Percentiles rank a stretch among this genome's conserved stretches.
Conservation (phyloP, 2,329 filamentous ascomycete species). For the Fusarium pseudoanthophilum region DNA sequence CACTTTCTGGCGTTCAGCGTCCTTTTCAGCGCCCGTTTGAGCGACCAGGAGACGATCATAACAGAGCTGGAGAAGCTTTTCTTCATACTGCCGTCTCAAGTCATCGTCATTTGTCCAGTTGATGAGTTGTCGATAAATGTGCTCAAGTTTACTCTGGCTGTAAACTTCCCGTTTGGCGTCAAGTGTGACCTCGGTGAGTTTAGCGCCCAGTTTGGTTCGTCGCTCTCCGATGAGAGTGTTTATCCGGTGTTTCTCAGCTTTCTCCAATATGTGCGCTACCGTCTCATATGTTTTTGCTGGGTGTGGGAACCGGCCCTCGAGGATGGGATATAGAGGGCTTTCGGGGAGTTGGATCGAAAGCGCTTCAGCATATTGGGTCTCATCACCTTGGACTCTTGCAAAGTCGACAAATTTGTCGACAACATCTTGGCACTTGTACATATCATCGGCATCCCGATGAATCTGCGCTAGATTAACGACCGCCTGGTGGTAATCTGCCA, state of each 20-base stretch:
- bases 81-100: conserved; percentile 83
- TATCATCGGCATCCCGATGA: conserved; percentile 73
- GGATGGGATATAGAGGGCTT: conserved; percentile 80
- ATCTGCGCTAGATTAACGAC: conserved; percentile 79
- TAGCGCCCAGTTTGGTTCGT: conserved; percentile 86
- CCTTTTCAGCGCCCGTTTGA: conserved; percentile 72
- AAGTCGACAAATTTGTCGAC: conserved; percentile 84
- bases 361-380: conserved; percentile 78
- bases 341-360: conserved; percentile 81
- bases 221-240: conserved; percentile 91
- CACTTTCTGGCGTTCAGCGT: conserved; percentile 76
- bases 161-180: conserved; percentile 91
- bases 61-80: conserved; percentile 85
- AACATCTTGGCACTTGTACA: conserved; percentile 71
- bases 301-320: conserved; percentile 85
- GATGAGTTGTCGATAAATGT: conserved; percentile 83
- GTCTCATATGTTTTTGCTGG: conserved; percentile 84
- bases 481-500: conserved; percentile 79
- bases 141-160: conserved; percentile 78
- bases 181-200: conserved; percentile 81
- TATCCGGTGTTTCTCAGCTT: conserved; percentile 87
- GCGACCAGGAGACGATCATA: conserved; percentile 81
- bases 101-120: conserved; percentile 93
- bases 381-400: conserved; percentile 77
- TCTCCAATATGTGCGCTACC: conserved; percentile 84